Evolutionary conservation across 306 rosid species (phyloP).

Genomic region (Inga leiocalycina): DNA sequence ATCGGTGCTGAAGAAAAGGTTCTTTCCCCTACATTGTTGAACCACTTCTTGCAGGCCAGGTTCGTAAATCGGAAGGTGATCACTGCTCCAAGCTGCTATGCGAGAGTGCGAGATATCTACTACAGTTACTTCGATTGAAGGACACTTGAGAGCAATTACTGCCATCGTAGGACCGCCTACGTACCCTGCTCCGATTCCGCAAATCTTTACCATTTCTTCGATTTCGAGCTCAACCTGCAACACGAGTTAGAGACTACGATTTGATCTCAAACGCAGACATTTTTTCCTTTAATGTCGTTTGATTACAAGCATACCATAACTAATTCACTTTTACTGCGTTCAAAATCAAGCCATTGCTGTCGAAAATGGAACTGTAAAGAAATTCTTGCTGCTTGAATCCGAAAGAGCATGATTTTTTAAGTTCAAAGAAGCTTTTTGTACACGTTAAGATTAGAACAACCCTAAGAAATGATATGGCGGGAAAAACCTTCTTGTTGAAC

Average conservation of each 20-base stretch:
- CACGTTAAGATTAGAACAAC: background rate
- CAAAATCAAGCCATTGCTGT: background rate
- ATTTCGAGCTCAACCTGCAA: constrained; percentile 28
- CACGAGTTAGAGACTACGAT: background rate
- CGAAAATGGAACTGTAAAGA: background rate
- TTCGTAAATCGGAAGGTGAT: constrained; percentile 76
- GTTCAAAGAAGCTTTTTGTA: background rate
- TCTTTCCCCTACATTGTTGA: constrained; percentile 74
- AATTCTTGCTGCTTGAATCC: background rate
- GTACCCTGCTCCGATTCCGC: constrained; percentile 89
- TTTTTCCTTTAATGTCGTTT: background rate
- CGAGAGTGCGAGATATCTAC: constrained; percentile 77
- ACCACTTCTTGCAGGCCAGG: constrained; percentile 78
- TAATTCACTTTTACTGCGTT: background rate
- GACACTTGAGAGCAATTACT: constrained; percentile 80
- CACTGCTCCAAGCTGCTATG: constrained; percentile 80
- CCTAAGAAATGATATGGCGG: background rate
- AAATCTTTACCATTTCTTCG: constrained; percentile 71
- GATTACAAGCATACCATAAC: background rate
- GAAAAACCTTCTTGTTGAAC: background rate
- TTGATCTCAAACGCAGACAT: background rate
- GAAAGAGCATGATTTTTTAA: background rate
- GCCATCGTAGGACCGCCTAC: constrained; percentile 93
- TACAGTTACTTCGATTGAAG: constrained; percentile 69
- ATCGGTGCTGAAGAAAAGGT: constrained; percentile 74